Evolutionary conservation across 2,329 filamentous ascomycete species (phyloP), one percentile per base, ranked within the genome.

Genomic region (Ustulina deusta): DNA sequence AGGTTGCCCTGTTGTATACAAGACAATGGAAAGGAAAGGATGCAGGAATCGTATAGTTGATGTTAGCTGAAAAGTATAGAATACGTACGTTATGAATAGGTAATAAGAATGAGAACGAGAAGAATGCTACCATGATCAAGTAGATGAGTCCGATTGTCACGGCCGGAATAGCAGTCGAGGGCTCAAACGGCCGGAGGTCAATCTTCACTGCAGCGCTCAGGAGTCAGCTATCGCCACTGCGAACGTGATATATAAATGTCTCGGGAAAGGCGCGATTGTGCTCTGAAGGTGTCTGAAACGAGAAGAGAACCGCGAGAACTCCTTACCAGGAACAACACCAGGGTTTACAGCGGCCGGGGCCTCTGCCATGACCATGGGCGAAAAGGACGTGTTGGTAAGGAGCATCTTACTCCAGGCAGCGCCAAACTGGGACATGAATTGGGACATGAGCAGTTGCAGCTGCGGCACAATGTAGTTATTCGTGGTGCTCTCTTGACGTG

Each of bases 121-220:
- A 90, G 79, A 91, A 91, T 0, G 87, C 86, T 46, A 91, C 82
- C 72, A 91, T 90, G 72, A 91, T 90, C 1, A 90, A 79, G 74
- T 91, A 91, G 71, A 91, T 90, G 32, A 91, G 78, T 0, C 88
- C 88, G 61, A 91, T 89, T 1, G 83, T 86, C 2, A 90, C 84
- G 0, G 88, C 83, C 0, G 89, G 89, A 1, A 84, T 87, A 0
- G 83, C 80, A 1, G 82, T 82, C 6, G 85, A 81, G 0, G 88
- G 88, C 17, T 75, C 78, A 74, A 91, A 90, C 0, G 88, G 88
- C 2, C 89, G 81, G 4, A 91, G 80, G 65, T 91, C 88, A 75
- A 84, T 74, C 34, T 69, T 61, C 40, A 77, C 48, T 59, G 13
- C 36, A 55, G 29, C 9, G 15, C 6, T 22, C 7, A 20, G 25